Percentiles rank a stretch among this genome's conserved stretches.
These are phyloP conservation scores for Ophiocordyceps camponoti-rufipedis DNA, from an alignment of 2,329 filamentous ascomycete species.

Conservation along the genomic window DNA sequence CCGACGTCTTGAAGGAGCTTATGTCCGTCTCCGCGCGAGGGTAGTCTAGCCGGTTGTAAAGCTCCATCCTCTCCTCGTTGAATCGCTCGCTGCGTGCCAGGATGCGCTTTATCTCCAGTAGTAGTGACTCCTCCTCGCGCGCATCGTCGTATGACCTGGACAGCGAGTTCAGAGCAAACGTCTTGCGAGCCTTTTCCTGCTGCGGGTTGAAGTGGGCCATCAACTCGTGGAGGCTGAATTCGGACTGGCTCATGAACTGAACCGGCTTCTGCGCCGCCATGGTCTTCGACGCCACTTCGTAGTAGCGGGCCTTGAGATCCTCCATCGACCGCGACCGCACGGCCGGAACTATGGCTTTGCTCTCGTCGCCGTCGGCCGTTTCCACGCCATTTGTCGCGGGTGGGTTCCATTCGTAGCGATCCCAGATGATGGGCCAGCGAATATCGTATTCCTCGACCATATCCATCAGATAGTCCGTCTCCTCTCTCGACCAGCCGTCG, in stretches of 20 bases:
- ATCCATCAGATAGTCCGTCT: conserved; percentile 79
- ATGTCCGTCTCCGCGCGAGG: conserved; percentile 54
- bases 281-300: conserved; percentile 66
- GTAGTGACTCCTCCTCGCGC: conserved; percentile 74
- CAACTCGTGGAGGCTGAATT: conserved; percentile 67
- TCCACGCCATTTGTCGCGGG: conserved; percentile 25
- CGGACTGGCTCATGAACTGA: conserved; percentile 70
- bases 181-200: conserved; percentile 65
- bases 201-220: conserved; percentile 75
- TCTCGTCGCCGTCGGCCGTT: conserved; percentile 24
- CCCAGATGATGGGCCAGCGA: conserved; percentile 80
- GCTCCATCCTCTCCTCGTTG: conserved; percentile 71
- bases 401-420: conserved; percentile 66
- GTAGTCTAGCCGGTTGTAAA: conserved; percentile 74
- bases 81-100: conserved; percentile 71
- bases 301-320: conserved; percentile 82
- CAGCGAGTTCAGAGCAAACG: conserved; percentile 64
- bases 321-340: conserved; percentile 54
- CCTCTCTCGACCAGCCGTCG: conserved; percentile 73
- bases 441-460: conserved; percentile 64
- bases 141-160: conserved; percentile 72
- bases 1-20: conserved; percentile 60
- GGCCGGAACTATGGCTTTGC: conserved; percentile 34
- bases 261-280: conserved; percentile 65
- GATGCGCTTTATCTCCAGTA: conserved; percentile 84